Evolutionary conservation across 2,329 filamentous ascomycete genomes (phyloP), one percentile per base, ranked within the genome.

Genomic region (Epichloe bromicola): DNA sequence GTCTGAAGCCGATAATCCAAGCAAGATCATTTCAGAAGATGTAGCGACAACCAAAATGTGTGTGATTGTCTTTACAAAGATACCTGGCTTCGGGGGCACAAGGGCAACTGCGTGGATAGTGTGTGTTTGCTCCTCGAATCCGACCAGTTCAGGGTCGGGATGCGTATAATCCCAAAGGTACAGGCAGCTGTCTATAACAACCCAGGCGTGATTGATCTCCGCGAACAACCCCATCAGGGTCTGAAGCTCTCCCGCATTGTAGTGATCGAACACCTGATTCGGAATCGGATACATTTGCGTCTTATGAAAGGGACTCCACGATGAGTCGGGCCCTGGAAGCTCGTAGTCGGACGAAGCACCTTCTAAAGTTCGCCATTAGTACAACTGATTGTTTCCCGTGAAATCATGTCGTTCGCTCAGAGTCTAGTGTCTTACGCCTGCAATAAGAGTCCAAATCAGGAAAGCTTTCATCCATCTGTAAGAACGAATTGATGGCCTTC

Each of bases 101-200:
- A 98, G 78, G 58, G 88, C 89, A 42, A 98, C 86, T n/a, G 87
- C 82, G 41, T 88, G 89, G 60, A 98, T 97, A 57, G 82, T 88
- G 64, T 94, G 83, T 6, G 82, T 75, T 66, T 91, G 86, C 59
- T 95, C 89, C 65, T 97, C 91, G 61, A 87, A 96, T 17, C 91
- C 91, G 57, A 95, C 85, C 41, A 96, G 75, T 64, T 95, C 87
- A 5, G 91, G 88, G 58, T 91, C 88, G n/a, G 87, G 82, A 64
- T 88, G 80, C 6, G 89, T 95, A 66, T 96, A 98, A 68, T 98
- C 91, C 94, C 94, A 98, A 15, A 98, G 75, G 65, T 96, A 98
- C 43, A 98, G 75, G 55, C 88, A 87, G 70, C 95, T 96, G 70
- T 98, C 93, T 64, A 98, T 93, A 23, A 87, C 82, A 51, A 95